A percentile compares a stretch with the other conserved stretches of the same genome.
phyloP scores from a whole-genome alignment of 345 rosid species.

The Populus euphratica region DNA sequence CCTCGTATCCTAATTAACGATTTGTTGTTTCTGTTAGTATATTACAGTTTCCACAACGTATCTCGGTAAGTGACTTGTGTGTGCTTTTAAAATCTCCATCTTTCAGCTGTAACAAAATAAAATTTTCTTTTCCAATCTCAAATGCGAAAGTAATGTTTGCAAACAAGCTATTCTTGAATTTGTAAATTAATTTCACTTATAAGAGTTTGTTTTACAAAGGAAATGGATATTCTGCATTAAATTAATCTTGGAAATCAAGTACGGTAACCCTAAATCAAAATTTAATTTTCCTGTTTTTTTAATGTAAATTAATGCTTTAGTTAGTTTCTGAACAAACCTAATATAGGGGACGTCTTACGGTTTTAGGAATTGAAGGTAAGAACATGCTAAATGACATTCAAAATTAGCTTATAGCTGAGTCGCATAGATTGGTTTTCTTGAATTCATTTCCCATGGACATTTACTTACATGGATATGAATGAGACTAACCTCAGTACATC shows the following conservation, averaged over 20 bases:
- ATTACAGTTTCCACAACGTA: background rate
- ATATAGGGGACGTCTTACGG: background rate
- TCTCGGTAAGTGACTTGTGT: background rate
- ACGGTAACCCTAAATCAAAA: background rate
- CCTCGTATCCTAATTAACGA: background rate
- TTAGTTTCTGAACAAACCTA: background rate
- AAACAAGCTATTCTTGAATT: background rate
- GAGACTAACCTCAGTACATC: no score
- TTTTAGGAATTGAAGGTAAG: background rate
- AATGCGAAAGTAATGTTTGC: background rate
- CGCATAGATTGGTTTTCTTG: background rate
- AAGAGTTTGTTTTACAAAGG: background rate
- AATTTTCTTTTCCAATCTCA: background rate
- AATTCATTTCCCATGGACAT: background rate
- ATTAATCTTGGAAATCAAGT: no score
- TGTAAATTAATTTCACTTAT: no score
- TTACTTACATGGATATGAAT: background rate
- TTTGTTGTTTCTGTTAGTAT: background rate
- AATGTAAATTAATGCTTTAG: background rate
- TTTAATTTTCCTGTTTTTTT: no score
- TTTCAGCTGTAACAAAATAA: no score
- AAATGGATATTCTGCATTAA: background rate
- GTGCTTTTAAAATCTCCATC: background rate
- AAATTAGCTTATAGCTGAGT: background rate
- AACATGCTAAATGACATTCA: background rate